These are phyloP conservation scores for Fusarium circinatum DNA, from an alignment of 2,329 filamentous ascomycete species.

Conservation along the genomic window DNA sequence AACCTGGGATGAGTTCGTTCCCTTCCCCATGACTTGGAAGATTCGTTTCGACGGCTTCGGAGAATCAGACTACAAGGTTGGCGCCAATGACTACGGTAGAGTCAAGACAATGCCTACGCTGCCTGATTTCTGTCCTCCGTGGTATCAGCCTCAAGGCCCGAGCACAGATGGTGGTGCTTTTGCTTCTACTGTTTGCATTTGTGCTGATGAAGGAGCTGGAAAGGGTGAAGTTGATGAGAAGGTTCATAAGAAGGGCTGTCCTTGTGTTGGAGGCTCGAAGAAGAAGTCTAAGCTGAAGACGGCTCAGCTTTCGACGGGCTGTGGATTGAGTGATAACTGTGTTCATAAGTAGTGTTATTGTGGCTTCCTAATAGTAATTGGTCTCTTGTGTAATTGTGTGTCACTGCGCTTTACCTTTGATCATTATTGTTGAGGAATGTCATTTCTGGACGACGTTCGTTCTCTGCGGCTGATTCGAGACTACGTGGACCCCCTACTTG, in stretches of 20 bases:
- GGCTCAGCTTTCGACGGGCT: background rate
- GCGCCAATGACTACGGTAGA: background rate
- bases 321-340: background rate
- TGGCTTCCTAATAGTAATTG: background rate
- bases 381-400: too few species aligned
- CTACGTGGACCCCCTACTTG: too few species aligned
- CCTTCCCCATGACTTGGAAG: conserved; percentile 12
- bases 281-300: background rate
- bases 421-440: too few species aligned
- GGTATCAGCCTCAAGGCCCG: conserved; percentile 1
- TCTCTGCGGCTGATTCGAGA: too few species aligned
- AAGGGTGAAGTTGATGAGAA: background rate
- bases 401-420: too few species aligned
- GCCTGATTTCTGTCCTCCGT: background rate
- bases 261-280: background rate
- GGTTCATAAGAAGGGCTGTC: background rate
- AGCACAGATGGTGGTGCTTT: background rate
- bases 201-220: background rate
- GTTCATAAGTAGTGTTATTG: background rate
- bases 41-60: conserved; percentile 7
- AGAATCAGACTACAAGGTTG: background rate
- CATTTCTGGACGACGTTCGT: too few species aligned
- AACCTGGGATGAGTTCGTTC: conserved; percentile 6
- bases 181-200: background rate
- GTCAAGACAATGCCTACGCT: background rate